Evolutionary conservation across 495 filamentous ascomycete genomes (phyloP).

Genomic region (Penicillium dipodomyicola): DNA sequence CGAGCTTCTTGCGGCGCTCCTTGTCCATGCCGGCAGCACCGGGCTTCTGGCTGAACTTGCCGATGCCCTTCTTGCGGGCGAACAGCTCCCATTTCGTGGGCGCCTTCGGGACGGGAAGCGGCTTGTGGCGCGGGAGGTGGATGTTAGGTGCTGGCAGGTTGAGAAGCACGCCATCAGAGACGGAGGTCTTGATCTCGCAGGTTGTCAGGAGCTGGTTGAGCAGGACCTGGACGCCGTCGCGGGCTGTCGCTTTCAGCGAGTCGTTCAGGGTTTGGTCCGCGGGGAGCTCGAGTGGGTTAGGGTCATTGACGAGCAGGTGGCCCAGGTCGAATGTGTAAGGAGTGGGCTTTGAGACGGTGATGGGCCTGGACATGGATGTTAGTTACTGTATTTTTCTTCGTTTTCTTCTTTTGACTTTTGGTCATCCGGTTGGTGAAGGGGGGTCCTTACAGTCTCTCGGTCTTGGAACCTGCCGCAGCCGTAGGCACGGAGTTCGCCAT

Average conservation of each 20-base stretch:
- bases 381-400: constrained; percentile 7
- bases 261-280: constrained; percentile 39
- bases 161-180: constrained; percentile 67
- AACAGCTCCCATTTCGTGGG: constrained; percentile 94
- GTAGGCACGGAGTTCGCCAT: constrained; percentile 28
- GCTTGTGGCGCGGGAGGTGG: constrained; percentile 82
- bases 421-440: constrained; percentile 1
- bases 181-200: constrained; percentile 66
- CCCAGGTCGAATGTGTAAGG: constrained; percentile 93
- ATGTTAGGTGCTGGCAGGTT: constrained; percentile 67
- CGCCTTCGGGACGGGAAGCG: constrained; percentile 71
- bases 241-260: constrained; percentile 64
- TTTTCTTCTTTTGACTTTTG: constrained; percentile 2
- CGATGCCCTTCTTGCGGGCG: constrained; percentile 92
- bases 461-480: constrained; percentile 31
- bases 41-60: constrained; percentile 44
- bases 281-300: constrained; percentile 66
- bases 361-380: constrained; percentile 37
- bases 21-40: constrained; percentile 45
- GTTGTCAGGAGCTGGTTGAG: constrained; percentile 86
- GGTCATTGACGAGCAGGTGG: constrained; percentile 75
- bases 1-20: constrained; percentile 73
- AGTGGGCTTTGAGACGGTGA: constrained; percentile 75
- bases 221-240: constrained; percentile 82
- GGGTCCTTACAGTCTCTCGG: constrained; percentile 42